These are phyloP conservation scores for Schizophyllum amplum DNA, from an alignment of 1,284 basidiomycete species.

Conservation along the genomic window DNA sequence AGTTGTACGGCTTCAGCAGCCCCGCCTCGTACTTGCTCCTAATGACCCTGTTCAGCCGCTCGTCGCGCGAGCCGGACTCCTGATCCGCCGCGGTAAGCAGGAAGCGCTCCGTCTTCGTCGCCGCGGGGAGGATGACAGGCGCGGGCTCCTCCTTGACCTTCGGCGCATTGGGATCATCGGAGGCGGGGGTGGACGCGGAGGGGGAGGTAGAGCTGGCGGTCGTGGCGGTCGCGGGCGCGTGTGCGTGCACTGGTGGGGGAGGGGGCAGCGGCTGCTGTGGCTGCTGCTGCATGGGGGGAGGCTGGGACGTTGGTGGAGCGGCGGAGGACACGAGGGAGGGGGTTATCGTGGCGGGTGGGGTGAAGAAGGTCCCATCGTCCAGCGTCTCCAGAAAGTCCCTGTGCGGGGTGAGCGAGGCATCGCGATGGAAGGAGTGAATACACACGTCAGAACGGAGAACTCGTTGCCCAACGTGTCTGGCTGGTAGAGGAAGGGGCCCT, in stretches of 20 bases:
- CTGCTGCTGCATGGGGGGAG: conserved; percentile 14
- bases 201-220: conserved; percentile 12
- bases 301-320: conserved; percentile 19
- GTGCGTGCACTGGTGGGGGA: conserved; percentile 4
- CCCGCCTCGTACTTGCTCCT: conserved; percentile 97
- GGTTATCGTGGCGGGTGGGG: conserved; percentile 40
- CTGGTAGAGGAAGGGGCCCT: conserved; percentile 51
- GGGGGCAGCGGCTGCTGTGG: not conserved
- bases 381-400: conserved; percentile 79
- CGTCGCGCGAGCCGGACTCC: conserved; percentile 83
- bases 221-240: conserved; percentile 8
- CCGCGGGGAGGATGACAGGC: conserved; percentile 48
- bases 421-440: conserved; percentile 14
- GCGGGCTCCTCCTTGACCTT: conserved; percentile 16
- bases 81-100: conserved; percentile 94
- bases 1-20: conserved; percentile 91
- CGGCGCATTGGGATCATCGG: conserved; percentile 11
- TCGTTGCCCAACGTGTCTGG: conserved; percentile 71
- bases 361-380: conserved; percentile 66
- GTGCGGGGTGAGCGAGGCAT: conserved; percentile 4
- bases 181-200: conserved; percentile 10
- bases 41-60: conserved; percentile 88
- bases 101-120: conserved; percentile 80
- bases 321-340: conserved; percentile 40
- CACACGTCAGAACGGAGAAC: conserved; percentile 73